Evolutionary conservation across 208 protist species (phyloP), one percentile per base, ranked within the genome.

Genomic region (Leishmania aethiopica): DNA sequence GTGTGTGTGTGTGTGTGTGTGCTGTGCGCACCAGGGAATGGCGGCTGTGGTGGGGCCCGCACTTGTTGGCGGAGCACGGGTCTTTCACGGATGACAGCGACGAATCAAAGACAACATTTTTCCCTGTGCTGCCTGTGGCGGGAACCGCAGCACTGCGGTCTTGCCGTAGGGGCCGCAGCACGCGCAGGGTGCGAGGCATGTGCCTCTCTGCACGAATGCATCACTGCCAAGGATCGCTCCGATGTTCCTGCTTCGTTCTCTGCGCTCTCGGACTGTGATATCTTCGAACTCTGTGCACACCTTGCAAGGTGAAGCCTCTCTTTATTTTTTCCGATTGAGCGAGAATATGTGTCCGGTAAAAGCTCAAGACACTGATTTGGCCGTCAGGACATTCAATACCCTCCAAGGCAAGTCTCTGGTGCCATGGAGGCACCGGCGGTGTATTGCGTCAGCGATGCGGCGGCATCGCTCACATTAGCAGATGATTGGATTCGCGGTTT

Each of bases 391-490:
- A 22, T 15, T 55, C 15, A 55, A 15, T 15, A 19, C 3, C 0
- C 13, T 55, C 4, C 51, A 22, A 55, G 17, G 15, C 0, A 55
- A 55, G 51, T 15, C 11, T 15, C 1, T 55, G 2, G 3, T 22
- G 15, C 51, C 0, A 86, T 86, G 83, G 83, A 86, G 78, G 45
- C 78, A 8, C 78, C 83, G 28, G 64, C 81, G 3, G 28, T 84
- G 2, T 77, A 73, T 32, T 4, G 28, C 3, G 64, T 57, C 0
- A 32, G 4, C 6, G 71, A 73, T 15, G 35, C 3, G 15, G 7
- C n/a, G 0, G 17, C 5, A 1, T 15, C 13, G 0, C 8, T 74
- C n/a, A 57, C 32, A 28, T 19, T 13, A 11, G 17, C n/a, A 0
- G 53, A 81, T 64, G 78, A 81, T 25, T 85, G 78, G 78, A 62